phyloP scores from a whole-genome alignment of 2,329 filamentous ascomycete genomes.

The Xylariales sp. region DNA sequence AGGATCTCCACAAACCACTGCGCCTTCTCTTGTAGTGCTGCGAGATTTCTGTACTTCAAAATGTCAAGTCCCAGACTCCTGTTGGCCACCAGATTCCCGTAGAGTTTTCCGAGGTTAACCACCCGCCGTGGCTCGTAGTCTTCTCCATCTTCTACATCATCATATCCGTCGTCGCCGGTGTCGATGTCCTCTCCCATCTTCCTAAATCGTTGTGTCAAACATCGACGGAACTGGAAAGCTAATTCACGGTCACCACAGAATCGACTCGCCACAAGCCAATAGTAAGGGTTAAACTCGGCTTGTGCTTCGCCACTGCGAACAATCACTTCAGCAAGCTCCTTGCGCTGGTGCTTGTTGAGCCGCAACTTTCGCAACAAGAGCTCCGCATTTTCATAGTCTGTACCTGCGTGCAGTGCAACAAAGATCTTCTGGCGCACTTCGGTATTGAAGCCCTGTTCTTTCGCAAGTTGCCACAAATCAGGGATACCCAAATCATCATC shows the following conservation, averaged over 20 bases:
- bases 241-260: constrained; percentile 73
- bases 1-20: constrained; percentile 76
- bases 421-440: constrained; percentile 89
- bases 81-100: constrained; percentile 44
- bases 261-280: constrained; percentile 76
- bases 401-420: constrained; percentile 80
- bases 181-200: constrained; percentile 73
- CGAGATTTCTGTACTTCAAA: constrained; percentile 71
- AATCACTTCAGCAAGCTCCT: constrained; percentile 82
- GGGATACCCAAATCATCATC: constrained; percentile 49
- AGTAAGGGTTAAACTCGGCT: constrained; percentile 85
- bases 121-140: constrained; percentile 48
- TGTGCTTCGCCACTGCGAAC: constrained; percentile 85
- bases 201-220: constrained; percentile 81
- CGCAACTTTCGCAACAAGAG: constrained; percentile 74
- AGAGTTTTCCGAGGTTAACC: constrained; percentile 50
- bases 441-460: constrained; percentile 81
- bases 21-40: constrained; percentile 71
- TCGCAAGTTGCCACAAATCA: constrained; percentile 70
- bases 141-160: constrained; percentile 51
- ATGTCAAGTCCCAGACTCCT: constrained; percentile 42
- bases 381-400: constrained; percentile 80
- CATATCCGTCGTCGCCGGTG: constrained; percentile 52
- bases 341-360: constrained; percentile 79
- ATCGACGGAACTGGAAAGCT: constrained; percentile 81